Conservation (phyloP, 116 monocot genomes). For the Dioscorea cayenensis region DNA sequence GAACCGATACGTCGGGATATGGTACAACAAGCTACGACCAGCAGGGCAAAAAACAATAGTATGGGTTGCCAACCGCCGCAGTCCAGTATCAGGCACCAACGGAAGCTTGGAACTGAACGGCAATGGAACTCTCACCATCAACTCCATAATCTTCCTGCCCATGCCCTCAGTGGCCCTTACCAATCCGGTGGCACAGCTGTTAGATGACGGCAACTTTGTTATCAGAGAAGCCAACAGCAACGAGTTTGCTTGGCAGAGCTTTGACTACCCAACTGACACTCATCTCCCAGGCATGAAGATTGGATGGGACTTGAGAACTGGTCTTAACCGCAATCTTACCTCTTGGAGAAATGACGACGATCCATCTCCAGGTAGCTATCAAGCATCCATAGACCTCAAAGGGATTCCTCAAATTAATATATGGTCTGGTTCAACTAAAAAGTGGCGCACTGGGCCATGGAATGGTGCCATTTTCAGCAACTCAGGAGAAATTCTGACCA, state of each 20-base stretch:
- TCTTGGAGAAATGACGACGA: conserved; percentile 6
- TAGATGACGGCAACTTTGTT: conserved; percentile 23
- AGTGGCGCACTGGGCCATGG: conserved; percentile 10
- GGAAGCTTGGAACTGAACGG: conserved; percentile 2
- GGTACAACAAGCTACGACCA: conserved; percentile 9
- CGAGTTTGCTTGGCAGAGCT: conserved; percentile 39
- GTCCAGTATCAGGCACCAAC: background rate
- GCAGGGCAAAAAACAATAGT: background rate
- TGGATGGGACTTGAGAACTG: conserved; percentile 14
- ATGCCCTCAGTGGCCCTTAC: background rate
- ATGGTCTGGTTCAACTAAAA: too few species aligned
- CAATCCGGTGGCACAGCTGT: conserved; percentile 7
- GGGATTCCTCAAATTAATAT: conserved; percentile 11
- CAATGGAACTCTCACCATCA: background rate
- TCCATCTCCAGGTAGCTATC: conserved; percentile 10
- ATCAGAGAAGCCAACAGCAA: conserved; percentile 11
- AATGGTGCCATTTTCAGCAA: too few species aligned
- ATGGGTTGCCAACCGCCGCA: conserved; percentile 11
- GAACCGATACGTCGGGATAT: conserved; percentile 16
- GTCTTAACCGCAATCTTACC: conserved; percentile 19
- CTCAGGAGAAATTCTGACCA: conserved; percentile 2
- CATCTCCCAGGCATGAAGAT: conserved; percentile 44
- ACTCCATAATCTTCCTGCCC: conserved; percentile 3
- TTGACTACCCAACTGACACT: conserved; percentile 39
- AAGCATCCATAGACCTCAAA: background rate